These are phyloP conservation scores for Prunus campanulata DNA, from an alignment of 306 rosid genomes.

Conservation along the genomic window DNA sequence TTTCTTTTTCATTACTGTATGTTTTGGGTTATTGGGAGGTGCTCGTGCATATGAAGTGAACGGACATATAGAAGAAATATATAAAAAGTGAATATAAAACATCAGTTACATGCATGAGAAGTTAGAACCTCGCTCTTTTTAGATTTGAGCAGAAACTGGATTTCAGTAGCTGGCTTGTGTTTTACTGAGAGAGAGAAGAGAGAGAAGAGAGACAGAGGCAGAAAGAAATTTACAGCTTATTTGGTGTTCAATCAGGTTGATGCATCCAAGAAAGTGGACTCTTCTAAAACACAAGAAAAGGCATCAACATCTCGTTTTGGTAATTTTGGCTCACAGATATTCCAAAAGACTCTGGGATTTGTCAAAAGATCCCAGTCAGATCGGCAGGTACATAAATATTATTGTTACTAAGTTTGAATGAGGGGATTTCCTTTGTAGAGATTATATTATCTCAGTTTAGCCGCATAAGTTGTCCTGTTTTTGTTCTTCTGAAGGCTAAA, in stretches of 20 bases:
- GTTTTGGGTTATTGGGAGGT: background rate
- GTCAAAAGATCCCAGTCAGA: conserved; percentile 50
- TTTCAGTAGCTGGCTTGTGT: background rate
- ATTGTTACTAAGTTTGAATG: background rate
- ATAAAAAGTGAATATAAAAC: background rate
- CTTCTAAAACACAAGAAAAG: conserved; percentile 43
- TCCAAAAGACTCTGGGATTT: conserved; percentile 69
- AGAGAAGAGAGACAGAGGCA: background rate
- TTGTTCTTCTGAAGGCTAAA: conserved; percentile 55
- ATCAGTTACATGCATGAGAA: background rate
- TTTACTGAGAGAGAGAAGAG: conserved; percentile 3
- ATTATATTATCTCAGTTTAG: background rate
- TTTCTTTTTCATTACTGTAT: background rate
- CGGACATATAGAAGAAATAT: background rate
- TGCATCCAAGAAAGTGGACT: conserved; percentile 37
- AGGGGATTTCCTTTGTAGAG: background rate
- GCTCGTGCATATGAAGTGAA: background rate
- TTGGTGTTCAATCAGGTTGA: conserved; percentile 28
- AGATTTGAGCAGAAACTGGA: background rate
- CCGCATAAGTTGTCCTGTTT: background rate
- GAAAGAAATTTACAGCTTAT: background rate
- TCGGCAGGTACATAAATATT: conserved; percentile 41
- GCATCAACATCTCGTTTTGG: conserved; percentile 53
- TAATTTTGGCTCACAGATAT: conserved; percentile 55
- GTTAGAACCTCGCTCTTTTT: background rate